Percentiles rank a stretch among this genome's conserved stretches.
These are phyloP conservation scores for Carallia brachiata DNA, from an alignment of 345 rosid genomes.

Conservation along the genomic window DNA sequence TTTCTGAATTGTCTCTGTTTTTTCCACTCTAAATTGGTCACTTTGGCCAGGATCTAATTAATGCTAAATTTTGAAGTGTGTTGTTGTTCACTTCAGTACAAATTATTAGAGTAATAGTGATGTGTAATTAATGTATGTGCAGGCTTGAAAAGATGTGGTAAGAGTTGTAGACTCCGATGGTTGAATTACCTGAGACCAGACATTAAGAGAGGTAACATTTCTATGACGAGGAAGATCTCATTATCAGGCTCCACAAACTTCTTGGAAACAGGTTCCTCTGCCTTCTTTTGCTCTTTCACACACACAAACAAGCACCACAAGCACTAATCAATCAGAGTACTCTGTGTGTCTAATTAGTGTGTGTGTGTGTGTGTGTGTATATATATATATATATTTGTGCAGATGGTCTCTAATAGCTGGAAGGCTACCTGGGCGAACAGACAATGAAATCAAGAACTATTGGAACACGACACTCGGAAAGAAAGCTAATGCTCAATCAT, in stretches of 20 bases:
- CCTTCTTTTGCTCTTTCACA: no score
- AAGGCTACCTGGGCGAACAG: constrained; percentile 44
- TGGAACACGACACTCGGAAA: constrained; percentile 25
- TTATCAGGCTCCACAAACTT: constrained; percentile 28
- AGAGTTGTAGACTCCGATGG: constrained; percentile 48
- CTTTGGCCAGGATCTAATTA: not conserved
- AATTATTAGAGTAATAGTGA: not conserved
- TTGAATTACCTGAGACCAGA: constrained; percentile 41
- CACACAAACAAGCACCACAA: no score
- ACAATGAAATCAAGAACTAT: constrained; percentile 37
- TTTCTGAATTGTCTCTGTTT: no score
- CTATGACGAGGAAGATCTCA: constrained; percentile 45
- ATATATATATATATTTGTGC: not conserved
- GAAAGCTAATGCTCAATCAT: constrained; percentile 19
- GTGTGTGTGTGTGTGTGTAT: no score
- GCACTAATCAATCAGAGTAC: no score
- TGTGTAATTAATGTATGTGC: not conserved
- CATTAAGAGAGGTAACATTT: constrained; percentile 43
- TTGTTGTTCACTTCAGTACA: no score
- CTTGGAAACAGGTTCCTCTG: constrained; percentile 19
- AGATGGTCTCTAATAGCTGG: constrained; percentile 36
- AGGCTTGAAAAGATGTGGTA: constrained; percentile 30
- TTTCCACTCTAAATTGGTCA: no score
- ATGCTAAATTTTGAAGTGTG: no score
- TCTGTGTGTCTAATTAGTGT: no score